Conservation (phyloP, 192 early-diverging fungal species). For the Backusella luteola region DNA sequence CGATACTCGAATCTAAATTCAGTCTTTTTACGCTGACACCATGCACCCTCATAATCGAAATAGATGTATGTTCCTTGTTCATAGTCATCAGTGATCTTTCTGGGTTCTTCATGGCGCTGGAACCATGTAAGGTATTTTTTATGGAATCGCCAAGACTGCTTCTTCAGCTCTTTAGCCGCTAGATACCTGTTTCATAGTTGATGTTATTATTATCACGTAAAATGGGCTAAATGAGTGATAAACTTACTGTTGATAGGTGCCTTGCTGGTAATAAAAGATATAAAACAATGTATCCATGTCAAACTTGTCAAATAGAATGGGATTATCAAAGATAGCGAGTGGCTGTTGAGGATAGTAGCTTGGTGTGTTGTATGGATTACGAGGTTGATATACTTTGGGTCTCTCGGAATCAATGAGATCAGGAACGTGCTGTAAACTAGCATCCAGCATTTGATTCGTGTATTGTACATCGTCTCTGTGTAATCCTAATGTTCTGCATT, state of each 20-base stretch:
- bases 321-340: slow-evolving; percentile 76
- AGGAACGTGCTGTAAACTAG: slow-evolving; percentile 81
- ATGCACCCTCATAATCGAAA: slow-evolving; percentile 98
- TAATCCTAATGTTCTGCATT: slow-evolving; percentile 10
- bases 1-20: slow-evolving; percentile 66
- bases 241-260: slow-evolving; percentile 85
- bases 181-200: slow-evolving; percentile 50
- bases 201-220: no score
- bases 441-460: slow-evolving; percentile 76
- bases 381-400: slow-evolving; percentile 75
- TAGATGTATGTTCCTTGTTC: slow-evolving; percentile 98
- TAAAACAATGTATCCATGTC: slow-evolving; percentile 96
- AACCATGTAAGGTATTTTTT: slow-evolving; percentile 99
- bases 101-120: slow-evolving; percentile 96
- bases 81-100: slow-evolving; percentile 93
- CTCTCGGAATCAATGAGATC: slow-evolving; percentile 83
- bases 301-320: slow-evolving; percentile 86
- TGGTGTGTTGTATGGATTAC: slow-evolving; percentile 78
- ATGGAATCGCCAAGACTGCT: slow-evolving; percentile 98
- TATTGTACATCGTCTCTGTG: slow-evolving; percentile 46
- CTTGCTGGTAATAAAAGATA: slow-evolving; percentile 97
- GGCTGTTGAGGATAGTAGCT: slow-evolving; percentile 91
- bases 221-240: neutral
- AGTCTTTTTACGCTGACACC: slow-evolving; percentile 94
- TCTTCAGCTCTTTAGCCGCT: slow-evolving; percentile 93